Base-by-base conservation (phyloP, 306 rosid genomes). In the Casuarina cunninghamiana region DNA sequence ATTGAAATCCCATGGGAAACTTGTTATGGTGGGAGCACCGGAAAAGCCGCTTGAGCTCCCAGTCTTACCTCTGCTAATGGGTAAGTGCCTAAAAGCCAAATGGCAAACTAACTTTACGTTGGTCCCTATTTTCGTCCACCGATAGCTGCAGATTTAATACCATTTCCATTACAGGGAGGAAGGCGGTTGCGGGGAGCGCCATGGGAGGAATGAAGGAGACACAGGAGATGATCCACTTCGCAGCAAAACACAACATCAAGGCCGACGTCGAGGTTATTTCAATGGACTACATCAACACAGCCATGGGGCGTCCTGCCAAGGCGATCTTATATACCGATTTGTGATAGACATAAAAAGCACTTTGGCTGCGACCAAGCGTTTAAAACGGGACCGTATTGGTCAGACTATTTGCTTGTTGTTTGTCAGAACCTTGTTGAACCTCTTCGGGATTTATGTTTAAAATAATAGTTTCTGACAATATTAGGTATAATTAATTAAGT, bases 11-110 rank as follows among this genome's bases (percentile, higher is more conserved):
- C 60, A 81, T 61, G 88, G 85, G 10, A 81, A 71, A 68, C 75
- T 78, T 32, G 76, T 84, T 32, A 17, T 81, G 80, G 78, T 84
- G 63, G 87, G 84, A 43, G 77, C 51, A 32, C 87, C 26, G 26
- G 26, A 21, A 21, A 21, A 21, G 26, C 26, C 26, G 26, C 26
- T 21, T 21, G 26, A 21, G 82, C 68, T 84, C 9, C 82, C 82
- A 0, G 71, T 75, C 61, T 57, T 68, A 11, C 21, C 84, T n/a
- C 70, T 84, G 50, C 48, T 80, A 32, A 0, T 0, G 38, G 84
- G 79, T 80, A 76, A 73, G 77, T 32, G 3, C 21, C n/a, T 11
- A 19, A 10, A 5, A 62, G 19, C 2, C n/a, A 2, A 62, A 0
- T 38, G 3, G 2, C 5, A 62, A 58, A 2, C 11, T 16, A 13